Base-by-base conservation (phyloP, 2,329 filamentous ascomycete genomes). In the Colletotrichum truncatum region DNA sequence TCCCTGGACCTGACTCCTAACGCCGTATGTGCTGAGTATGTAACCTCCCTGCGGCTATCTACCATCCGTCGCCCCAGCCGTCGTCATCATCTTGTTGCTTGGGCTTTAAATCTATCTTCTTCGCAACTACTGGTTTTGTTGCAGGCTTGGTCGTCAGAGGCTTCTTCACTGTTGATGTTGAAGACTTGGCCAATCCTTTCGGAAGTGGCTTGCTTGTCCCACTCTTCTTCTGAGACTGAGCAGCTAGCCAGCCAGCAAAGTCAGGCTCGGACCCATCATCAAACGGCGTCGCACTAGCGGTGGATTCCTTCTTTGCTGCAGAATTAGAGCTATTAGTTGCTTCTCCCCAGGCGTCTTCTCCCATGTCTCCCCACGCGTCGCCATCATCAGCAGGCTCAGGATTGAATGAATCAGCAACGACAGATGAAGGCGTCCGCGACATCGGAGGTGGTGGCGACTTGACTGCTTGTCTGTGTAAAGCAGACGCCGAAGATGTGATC, bases 201-300 rank as follows among this genome's bases (percentile, higher is more conserved):
- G 95, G 94, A 58, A 98, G 75, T 3, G 90, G 81, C 69, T 92
- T 96, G 41, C 73, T 55, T 64, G 77, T 72, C 1, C 75, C 75
- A 10, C 84, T 84, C 80, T 97, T 98, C 68, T 91, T 87, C 68
- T 90, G 86, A 6, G 91, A 89, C 75, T 98, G 93, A 11, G 94
- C 94, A 11, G 93, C 94, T 21, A 98, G 79, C 94, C 96, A 98
- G 5, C 94, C 94, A 5, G 94, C 95, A 77, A 99, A 98, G 76
- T 98, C 96, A 0, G 95, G 95, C 76, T 99, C 95, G 3, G 91
- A 90, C 25, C 92, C 89, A 70, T 97, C 94, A 64, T 95, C 93
- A 69, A 91, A 95, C 0, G 90, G 85, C 6, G 85, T 80, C 28
- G 78, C 72, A 6, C 74, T 75, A 7, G 72, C 73, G 39, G 74